phyloP scores from a whole-genome alignment of 306 rosid genomes.

The Prunus persica region Prunus_persica_NCBIv2 NC_034011.1:12731001-12731500 shows the following conservation, averaged over 20 bases:
- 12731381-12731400: constrained; percentile 52
- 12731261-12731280: too few species aligned
- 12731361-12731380: constrained; percentile 22
- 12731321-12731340: constrained; percentile 1
- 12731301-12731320: background rate
- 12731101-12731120: background rate
- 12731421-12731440: constrained; percentile 66
- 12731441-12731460: constrained; percentile 71
- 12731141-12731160: too few species aligned
- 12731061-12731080: too few species aligned
- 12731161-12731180: too few species aligned
- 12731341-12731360: constrained; percentile 19
- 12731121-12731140: background rate
- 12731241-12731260: too few species aligned
- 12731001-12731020: constrained; percentile 6
- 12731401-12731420: constrained; percentile 58
- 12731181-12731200: too few species aligned
- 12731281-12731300: background rate
- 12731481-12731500: constrained; percentile 25
- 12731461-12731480: constrained; percentile 37
- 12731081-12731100: background rate
- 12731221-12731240: too few species aligned
- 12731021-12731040: constrained; percentile 5
- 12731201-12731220: too few species aligned
- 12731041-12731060: background rate